Evolutionary conservation across 768 basidiomycete species (phyloP), one percentile per base, ranked within the genome.

Genomic region (Strobilomyces dryophilus): DNA sequence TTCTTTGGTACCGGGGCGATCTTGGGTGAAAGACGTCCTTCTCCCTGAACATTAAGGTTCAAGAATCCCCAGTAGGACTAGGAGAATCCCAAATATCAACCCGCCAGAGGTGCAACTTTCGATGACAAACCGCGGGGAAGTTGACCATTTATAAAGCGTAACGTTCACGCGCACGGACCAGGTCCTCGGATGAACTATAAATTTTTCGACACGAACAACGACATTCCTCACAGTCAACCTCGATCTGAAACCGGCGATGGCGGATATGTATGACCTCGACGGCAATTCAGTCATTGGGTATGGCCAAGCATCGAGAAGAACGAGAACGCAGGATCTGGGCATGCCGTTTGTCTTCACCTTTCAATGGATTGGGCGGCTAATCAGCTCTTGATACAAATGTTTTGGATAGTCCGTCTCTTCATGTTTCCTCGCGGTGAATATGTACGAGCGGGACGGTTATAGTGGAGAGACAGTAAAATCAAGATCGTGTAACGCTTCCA

Each of bases 101-200:
- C 75, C 65, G 68, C 73, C 73, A n/a, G n/a, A 84, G 84, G 85
- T 87, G 77, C 67, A 76, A 86, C 83, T 87, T 87, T 85, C 84
- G 76, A 76, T 73, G 54, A 67, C 60, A 59, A 43, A 20, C 5
- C 3, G 8, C 8, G 10, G 4, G 3, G 11, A 9, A 9, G 27
- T 24, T 17, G 6, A 15, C 24, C n/a, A 3, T 45, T 37, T 36
- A 63, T 60, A 62, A 58, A 32, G 27, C 10, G 17, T 9, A 10
- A n/a, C 43, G 26, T 66, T 66, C 65, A 45, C 64, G 73, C 74
- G 80, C 82, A 83, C 81, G 76, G 81, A 80, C 82, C 81, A 76
- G 7, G 43, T 15, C 35, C 12, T 3, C 15, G 10, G 14, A 18
- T 20, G 0, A 36, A 36, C 15, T 68, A 65, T 59, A 61, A 63